Conservation (phyloP, 1,284 basidiomycete genomes). For the Ceratobasidium sp. region DNA sequence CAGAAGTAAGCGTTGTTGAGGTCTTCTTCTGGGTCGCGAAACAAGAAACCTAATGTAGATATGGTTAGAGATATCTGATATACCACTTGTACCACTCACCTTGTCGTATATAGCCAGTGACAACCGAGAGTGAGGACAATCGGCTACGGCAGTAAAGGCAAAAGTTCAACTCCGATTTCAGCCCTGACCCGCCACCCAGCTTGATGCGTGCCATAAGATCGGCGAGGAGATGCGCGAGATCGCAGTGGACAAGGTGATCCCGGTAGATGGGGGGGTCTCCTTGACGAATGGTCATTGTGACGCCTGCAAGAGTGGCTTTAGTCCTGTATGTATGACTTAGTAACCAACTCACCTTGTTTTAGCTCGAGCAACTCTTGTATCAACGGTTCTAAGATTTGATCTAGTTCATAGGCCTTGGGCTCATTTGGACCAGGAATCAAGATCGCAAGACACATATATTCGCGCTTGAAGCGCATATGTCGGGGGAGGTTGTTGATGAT, state of each 20-base stretch:
- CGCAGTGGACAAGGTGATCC: conserved; percentile 1
- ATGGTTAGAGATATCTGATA: too few relatives aligned
- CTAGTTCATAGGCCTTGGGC: conserved; percentile 5
- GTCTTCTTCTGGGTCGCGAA: neutral
- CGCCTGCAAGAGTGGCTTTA: too few relatives aligned
- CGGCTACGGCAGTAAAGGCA: conserved; percentile 14
- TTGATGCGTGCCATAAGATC: conserved; percentile 36
- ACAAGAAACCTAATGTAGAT: neutral
- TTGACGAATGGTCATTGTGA: neutral
- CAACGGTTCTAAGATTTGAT: conserved; percentile 29
- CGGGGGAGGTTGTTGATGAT: conserved; percentile 31
- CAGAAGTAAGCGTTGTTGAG: conserved; percentile 22
- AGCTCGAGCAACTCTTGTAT: conserved; percentile 28
- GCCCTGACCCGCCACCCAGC: conserved; percentile 18
- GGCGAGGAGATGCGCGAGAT: conserved; percentile 5
- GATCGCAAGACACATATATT: conserved; percentile 30
- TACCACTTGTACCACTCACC: neutral
- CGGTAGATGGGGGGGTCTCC: conserved; percentile 7
- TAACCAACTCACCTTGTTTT: neutral
- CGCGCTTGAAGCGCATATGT: conserved; percentile 23
- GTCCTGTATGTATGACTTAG: too few relatives aligned
- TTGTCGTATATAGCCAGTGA: neutral
- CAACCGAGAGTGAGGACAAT: neutral
- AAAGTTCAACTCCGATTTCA: conserved; percentile 25
- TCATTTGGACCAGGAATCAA: conserved; percentile 43